These are phyloP conservation scores for Bidens hawaiensis DNA, from an alignment of 140 eudicot genomes.

Conservation along the genomic window DNA sequence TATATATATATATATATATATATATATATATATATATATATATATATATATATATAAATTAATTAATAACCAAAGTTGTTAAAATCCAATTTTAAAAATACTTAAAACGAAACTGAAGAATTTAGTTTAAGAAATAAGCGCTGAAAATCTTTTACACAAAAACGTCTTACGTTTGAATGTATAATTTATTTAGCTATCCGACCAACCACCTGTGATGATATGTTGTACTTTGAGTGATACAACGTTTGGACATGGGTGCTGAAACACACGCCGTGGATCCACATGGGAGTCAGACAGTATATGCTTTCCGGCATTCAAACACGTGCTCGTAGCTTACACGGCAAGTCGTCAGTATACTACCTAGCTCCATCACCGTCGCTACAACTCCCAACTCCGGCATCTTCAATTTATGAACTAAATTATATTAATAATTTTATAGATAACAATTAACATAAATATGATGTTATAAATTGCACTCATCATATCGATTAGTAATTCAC, in stretches of 20 bases:
- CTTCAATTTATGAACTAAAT: not conserved
- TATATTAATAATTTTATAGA: not conserved
- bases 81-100: not conserved
- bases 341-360: conserved; percentile 36
- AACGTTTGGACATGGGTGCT: conserved; percentile 7
- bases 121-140: too few relatives aligned
- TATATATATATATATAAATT: too few relatives aligned
- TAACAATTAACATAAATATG: not conserved
- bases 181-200: not conserved
- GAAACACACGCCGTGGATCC: conserved; percentile 1
- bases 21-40: too few relatives aligned
- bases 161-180: not conserved
- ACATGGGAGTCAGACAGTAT: conserved; percentile 8
- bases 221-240: conserved; percentile 5
- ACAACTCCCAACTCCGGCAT: conserved; percentile 10
- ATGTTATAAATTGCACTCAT: too few relatives aligned
- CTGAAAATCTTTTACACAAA: not conserved
- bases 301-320: conserved; percentile 24
- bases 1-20: too few relatives aligned
- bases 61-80: not conserved
- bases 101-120: too few relatives aligned
- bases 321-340: conserved; percentile 58
- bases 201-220: not conserved
- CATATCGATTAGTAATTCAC: too few relatives aligned
- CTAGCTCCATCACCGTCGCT: conserved; percentile 1